Conservation (phyloP, 208 protist species). For the Vickermania ingenoplastis region DNA sequence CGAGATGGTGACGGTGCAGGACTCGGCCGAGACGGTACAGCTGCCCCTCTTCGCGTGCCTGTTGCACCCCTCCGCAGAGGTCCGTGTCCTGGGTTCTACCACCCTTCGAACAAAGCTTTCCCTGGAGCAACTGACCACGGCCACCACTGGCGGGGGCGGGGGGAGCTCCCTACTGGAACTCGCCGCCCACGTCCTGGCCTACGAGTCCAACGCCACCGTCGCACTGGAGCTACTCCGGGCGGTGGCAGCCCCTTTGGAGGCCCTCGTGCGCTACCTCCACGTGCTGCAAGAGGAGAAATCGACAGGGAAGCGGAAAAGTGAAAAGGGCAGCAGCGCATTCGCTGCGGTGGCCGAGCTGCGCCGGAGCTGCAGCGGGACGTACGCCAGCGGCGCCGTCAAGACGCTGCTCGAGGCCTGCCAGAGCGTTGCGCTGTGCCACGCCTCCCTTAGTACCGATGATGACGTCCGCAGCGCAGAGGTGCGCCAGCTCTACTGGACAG, state of each 20-base stretch:
- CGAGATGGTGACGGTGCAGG: slow-evolving; percentile 43
- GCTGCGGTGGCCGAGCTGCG: not conserved
- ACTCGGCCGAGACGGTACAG: slow-evolving; percentile 8
- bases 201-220: slow-evolving; percentile 13
- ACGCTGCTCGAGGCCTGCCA: not conserved
- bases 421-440: not conserved
- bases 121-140: slow-evolving; percentile 14
- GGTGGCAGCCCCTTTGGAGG: slow-evolving; percentile 5
- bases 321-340: not conserved
- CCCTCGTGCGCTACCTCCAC: slow-evolving; percentile 4
- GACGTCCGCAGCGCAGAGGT: too few species aligned
- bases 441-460: too few species aligned
- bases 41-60: slow-evolving; percentile 79
- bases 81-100: slow-evolving; percentile 41
- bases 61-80: slow-evolving; percentile 54
- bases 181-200: slow-evolving; percentile 21
- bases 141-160: slow-evolving; percentile 3
- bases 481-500: too few species aligned
- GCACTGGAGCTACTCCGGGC: slow-evolving; percentile 13
- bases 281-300: not conserved
- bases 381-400: not conserved
- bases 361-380: not conserved
- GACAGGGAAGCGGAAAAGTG: slow-evolving; percentile 8
- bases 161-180: slow-evolving; percentile 36
- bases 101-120: slow-evolving; percentile 21